Percentiles rank a stretch among this genome's conserved stretches.
Evolutionary conservation across 257 asterid species (phyloP).

Genomic region (Vinca minor): DNA sequence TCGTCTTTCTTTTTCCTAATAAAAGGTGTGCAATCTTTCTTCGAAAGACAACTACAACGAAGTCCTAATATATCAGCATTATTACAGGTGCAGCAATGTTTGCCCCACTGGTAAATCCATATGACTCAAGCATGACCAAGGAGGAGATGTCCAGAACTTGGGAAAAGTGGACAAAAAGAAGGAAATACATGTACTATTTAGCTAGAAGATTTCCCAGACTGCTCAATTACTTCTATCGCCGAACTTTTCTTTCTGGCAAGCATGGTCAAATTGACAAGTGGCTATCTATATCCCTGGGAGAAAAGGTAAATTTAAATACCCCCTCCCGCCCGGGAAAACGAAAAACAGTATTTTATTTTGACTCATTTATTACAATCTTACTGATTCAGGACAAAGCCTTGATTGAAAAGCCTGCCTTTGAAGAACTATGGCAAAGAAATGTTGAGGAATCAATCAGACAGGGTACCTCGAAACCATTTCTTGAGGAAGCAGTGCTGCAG

Average conservation of each 20-base stretch:
- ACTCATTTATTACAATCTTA: neutral
- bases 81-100: conserved; percentile 70
- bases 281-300: conserved; percentile 56
- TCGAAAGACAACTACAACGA: neutral
- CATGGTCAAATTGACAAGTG: conserved; percentile 66
- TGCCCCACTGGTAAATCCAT: conserved; percentile 73
- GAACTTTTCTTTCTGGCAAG: conserved; percentile 67
- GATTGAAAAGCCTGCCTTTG: conserved; percentile 39
- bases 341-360: too few species aligned
- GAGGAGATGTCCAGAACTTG: conserved; percentile 63
- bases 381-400: conserved; percentile 48
- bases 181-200: conserved; percentile 42
- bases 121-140: conserved; percentile 65
- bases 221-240: conserved; percentile 50
- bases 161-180: conserved; percentile 58
- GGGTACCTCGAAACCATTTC: conserved; percentile 47
- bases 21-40: neutral
- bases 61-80: neutral
- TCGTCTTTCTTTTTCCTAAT: neutral
- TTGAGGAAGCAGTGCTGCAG: conserved; percentile 76
- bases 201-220: conserved; percentile 68
- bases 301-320: conserved; percentile 32
- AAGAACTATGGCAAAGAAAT: conserved; percentile 74
- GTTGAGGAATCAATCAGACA: conserved; percentile 80
- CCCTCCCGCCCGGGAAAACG: too few species aligned